phyloP scores from a whole-genome alignment of 2,329 filamentous ascomycete genomes.

The Beauveria sp. region DNA sequence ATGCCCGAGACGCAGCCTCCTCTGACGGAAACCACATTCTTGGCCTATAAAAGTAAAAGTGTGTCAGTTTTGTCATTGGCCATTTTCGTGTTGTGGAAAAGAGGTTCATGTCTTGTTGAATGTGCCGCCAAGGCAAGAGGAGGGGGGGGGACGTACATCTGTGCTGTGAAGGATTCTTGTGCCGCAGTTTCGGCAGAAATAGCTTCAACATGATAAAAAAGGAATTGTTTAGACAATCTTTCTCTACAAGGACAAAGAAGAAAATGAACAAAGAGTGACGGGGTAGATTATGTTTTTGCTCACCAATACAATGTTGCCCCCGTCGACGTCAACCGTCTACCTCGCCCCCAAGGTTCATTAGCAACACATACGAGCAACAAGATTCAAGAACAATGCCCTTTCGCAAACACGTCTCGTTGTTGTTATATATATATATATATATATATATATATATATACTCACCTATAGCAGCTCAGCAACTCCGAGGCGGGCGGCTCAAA shows the following conservation, averaged over 20 bases:
- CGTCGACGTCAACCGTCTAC: conserved; percentile 47
- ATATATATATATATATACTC: conserved; percentile 20
- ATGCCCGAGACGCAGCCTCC: conserved; percentile 59
- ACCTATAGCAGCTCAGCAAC: conserved; percentile 48
- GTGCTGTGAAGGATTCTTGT: conserved; percentile 57
- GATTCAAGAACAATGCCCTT: too few species aligned
- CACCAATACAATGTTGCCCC: conserved; percentile 54
- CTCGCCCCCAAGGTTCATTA: not conserved
- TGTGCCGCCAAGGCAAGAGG: too few species aligned
- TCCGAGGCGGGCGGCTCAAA: conserved; percentile 48
- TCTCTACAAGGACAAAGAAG: not conserved
- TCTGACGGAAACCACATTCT: conserved; percentile 57
- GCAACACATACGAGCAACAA: not conserved
- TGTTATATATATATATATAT: conserved; percentile 9
- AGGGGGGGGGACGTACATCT: conserved; percentile 33
- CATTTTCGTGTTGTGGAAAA: too few species aligned
- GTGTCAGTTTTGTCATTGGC: conserved; percentile 38
- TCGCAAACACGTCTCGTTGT: too few species aligned
- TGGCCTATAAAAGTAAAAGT: conserved; percentile 44
- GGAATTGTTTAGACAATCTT: not conserved
- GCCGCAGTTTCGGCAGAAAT: conserved; percentile 61
- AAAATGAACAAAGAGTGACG: too few species aligned
- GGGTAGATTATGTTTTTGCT: conserved; percentile 11
- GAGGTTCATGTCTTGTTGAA: too few species aligned
- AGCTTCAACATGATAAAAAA: conserved; percentile 29